A percentile compares a stretch with the other conserved stretches of the same genome.
These are phyloP conservation scores for Aspergillus bridgeri DNA, from an alignment of 495 filamentous ascomycete genomes.

Conservation along the genomic window DNA sequence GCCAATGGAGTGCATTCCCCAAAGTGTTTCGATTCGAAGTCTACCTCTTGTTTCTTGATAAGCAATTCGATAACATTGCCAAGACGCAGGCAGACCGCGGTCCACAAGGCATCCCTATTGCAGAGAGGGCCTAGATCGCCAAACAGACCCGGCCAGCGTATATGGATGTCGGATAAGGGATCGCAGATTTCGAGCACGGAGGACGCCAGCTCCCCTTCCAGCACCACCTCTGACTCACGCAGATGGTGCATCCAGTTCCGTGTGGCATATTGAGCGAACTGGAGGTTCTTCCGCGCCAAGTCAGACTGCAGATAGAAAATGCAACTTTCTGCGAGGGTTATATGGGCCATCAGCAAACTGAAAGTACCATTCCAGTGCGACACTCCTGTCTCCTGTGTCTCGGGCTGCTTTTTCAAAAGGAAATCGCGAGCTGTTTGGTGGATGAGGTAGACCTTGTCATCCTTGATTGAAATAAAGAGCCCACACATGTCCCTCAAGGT, in stretches of 20 bases:
- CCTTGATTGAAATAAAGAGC: conserved; percentile 31
- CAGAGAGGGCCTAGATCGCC: neutral
- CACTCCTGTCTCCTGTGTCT: neutral
- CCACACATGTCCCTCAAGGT: conserved; percentile 32
- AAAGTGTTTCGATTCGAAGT: neutral
- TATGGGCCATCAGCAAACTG: neutral
- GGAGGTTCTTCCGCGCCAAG: neutral
- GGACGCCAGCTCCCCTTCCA: neutral
- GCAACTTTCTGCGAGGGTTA: neutral
- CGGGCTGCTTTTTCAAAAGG: conserved; percentile 12
- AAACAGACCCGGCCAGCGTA: neutral
- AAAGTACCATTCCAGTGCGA: neutral
- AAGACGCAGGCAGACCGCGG: neutral
- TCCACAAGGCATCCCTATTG: neutral
- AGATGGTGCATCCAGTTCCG: neutral
- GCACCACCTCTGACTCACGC: neutral
- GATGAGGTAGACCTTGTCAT: conserved; percentile 33
- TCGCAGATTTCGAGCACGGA: neutral
- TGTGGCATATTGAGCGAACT: neutral
- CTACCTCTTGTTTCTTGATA: neutral
- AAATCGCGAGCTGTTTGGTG: conserved; percentile 43
- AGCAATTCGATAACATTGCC: neutral
- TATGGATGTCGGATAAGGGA: neutral
- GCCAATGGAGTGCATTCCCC: neutral
- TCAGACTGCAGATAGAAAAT: neutral